These are phyloP conservation scores for Turritis glabra DNA, from an alignment of 345 rosid species.

Conservation along the genomic window DNA sequence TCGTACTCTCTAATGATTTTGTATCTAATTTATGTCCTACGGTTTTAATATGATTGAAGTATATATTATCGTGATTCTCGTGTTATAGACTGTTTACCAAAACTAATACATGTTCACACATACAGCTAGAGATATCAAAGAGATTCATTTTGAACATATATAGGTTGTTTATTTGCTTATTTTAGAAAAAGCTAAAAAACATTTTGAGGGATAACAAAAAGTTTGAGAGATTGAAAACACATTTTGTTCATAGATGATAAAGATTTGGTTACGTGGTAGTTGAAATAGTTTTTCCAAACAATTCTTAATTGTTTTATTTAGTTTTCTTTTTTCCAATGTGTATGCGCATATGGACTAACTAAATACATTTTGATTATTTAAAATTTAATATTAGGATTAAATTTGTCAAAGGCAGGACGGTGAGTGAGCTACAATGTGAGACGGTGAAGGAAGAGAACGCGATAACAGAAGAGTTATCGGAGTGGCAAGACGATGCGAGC, in stretches of 20 bases:
- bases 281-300: neutral
- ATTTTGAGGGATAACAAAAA: too few relatives aligned
- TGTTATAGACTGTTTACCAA: neutral
- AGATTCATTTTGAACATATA: neutral
- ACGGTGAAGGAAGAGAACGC: conserved; percentile 85
- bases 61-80: neutral
- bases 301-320: neutral
- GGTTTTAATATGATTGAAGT: neutral
- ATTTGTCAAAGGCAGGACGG: conserved; percentile 53
- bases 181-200: neutral
- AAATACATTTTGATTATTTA: neutral
- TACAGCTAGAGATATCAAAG: neutral
- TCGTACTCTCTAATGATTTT: neutral
- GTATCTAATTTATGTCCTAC: neutral
- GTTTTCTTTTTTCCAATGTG: neutral
- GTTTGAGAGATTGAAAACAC: neutral
- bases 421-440: conserved; percentile 87
- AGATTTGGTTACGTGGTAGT: neutral
- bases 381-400: conserved; percentile 31
- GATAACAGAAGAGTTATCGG: conserved; percentile 63
- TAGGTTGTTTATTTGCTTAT: neutral
- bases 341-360: neutral
- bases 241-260: neutral
- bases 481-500: conserved; percentile 74
- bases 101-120: neutral